Percentiles rank a stretch among this genome's conserved stretches.
Evolutionary conservation across 2,329 filamentous ascomycete genomes (phyloP).

Genomic region (Nemania abortiva): DNA sequence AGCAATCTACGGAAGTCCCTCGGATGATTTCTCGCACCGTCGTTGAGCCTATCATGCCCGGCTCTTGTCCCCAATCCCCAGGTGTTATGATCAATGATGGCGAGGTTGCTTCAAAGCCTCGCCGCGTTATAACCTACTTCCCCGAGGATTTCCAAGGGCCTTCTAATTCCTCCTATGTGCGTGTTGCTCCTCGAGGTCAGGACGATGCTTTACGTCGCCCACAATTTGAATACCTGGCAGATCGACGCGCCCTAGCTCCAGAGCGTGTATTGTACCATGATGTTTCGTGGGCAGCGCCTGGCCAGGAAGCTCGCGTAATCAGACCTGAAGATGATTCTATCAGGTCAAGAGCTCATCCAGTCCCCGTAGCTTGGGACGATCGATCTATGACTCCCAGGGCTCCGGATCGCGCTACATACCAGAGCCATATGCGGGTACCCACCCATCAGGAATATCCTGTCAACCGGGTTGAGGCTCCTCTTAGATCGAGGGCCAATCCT

Average conservation of each 20-base stretch:
- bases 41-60: conserved; percentile 39
- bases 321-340: conserved; percentile 33
- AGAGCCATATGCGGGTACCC: conserved; percentile 9
- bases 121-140: conserved; percentile 44
- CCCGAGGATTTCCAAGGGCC: conserved; percentile 38
- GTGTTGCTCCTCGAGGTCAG: conserved; percentile 39
- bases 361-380: conserved; percentile 32
- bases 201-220: conserved; percentile 37
- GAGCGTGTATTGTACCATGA: conserved; percentile 35
- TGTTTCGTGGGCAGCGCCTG: conserved; percentile 34
- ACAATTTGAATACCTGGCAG: conserved; percentile 39
- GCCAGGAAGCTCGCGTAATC: conserved; percentile 38
- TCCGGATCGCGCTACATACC: conserved; percentile 27
- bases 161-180: conserved; percentile 43
- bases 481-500: conserved; percentile 45
- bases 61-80: conserved; percentile 41
- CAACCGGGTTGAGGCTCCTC: conserved; percentile 38
- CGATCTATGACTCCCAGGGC: conserved; percentile 28
- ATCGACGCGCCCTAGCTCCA: conserved; percentile 21
- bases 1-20: conserved; percentile 40
- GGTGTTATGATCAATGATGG: conserved; percentile 38
- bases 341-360: conserved; percentile 41
- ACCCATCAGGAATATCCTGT: conserved; percentile 25
- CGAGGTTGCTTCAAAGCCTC: conserved; percentile 43
- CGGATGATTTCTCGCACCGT: conserved; percentile 42